Conservation (phyloP, 768 basidiomycete genomes). For the Mycena indigotica region DNA sequence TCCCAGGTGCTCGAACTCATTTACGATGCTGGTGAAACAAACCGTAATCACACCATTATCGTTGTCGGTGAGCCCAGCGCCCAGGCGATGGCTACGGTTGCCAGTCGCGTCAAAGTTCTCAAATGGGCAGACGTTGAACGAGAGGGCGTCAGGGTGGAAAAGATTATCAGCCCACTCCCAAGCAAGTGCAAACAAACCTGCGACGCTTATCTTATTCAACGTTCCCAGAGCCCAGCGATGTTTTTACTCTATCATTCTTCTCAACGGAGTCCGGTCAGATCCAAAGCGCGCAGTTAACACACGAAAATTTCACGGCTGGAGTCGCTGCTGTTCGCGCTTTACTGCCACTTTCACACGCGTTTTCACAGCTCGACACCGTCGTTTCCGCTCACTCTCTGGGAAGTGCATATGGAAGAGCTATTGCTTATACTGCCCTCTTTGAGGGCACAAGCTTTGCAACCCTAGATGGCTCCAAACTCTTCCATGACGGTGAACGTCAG, state of each 20-base stretch:
- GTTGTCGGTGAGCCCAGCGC: constrained; percentile 67
- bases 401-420: constrained; percentile 75
- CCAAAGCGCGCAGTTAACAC: constrained; percentile 69
- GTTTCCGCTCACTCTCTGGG: constrained; percentile 74
- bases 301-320: constrained; percentile 86
- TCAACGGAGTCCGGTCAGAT: constrained; percentile 52
- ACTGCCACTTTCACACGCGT: constrained; percentile 69
- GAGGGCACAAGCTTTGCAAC: constrained; percentile 77
- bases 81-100: constrained; percentile 48
- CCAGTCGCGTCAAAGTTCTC: constrained; percentile 56
- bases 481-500: constrained; percentile 48
- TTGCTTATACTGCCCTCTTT: constrained; percentile 78
- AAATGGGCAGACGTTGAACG: constrained; percentile 73
- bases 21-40: constrained; percentile 56
- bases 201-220: constrained; percentile 13
- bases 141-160: constrained; percentile 57
- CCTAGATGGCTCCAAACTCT: constrained; percentile 55
- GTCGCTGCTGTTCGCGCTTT: constrained; percentile 78
- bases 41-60: constrained; percentile 58
- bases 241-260: constrained; percentile 72
- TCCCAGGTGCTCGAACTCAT: constrained; percentile 71
- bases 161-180: constrained; percentile 46
- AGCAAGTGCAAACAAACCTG: constrained; percentile 44
- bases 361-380: constrained; percentile 76
- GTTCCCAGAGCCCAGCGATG: constrained; percentile 54